A percentile compares a stretch with the other conserved stretches of the same genome.
Evolutionary conservation across 2,329 filamentous ascomycete genomes (phyloP).

Genomic region (Colletotrichum chlorophyti): DNA sequence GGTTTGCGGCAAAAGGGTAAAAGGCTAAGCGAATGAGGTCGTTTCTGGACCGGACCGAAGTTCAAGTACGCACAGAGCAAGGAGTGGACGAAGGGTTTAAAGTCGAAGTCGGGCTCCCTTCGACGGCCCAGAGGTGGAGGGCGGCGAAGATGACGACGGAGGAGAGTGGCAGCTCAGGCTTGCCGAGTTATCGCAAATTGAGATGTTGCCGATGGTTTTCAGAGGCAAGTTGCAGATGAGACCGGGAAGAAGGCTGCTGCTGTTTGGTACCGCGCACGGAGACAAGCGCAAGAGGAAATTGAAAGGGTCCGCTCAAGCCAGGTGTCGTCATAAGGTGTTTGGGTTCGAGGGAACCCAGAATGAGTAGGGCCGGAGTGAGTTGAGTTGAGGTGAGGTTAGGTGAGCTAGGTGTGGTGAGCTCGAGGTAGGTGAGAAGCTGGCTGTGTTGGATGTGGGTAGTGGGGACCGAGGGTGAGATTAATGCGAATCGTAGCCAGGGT

Average conservation of each 20-base stretch:
- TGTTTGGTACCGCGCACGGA: no score
- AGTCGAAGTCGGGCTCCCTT: conserved; percentile 21
- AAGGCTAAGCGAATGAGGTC: conserved; percentile 25
- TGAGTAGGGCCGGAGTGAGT: not conserved
- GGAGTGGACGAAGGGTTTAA: conserved; percentile 20
- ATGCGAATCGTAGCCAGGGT: no score
- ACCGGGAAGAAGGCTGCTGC: conserved; percentile 10
- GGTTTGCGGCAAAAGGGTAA: conserved; percentile 1
- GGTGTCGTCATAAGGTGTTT: conserved; percentile 28
- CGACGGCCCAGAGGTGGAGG: conserved; percentile 21
- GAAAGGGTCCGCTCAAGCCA: conserved; percentile 21
- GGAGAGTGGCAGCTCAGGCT: conserved; percentile 1
- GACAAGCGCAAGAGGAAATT: conserved; percentile 5
- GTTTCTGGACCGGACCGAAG: no score
- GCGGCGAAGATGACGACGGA: not conserved
- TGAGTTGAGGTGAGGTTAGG: not conserved
- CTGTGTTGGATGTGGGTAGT: no score
- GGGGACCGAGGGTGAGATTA: no score
- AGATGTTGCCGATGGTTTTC: not conserved
- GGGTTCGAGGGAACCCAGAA: conserved; percentile 9
- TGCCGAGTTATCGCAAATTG: not conserved
- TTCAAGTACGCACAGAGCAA: conserved; percentile 26
- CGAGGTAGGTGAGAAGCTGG: not conserved
- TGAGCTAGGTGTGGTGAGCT: not conserved
- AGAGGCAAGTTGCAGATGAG: not conserved